A percentile compares a stretch with the other conserved stretches of the same genome.
These are phyloP conservation scores for Beauveria sp. DNA, from an alignment of 2,329 filamentous ascomycete species.

Conservation along the genomic window DNA sequence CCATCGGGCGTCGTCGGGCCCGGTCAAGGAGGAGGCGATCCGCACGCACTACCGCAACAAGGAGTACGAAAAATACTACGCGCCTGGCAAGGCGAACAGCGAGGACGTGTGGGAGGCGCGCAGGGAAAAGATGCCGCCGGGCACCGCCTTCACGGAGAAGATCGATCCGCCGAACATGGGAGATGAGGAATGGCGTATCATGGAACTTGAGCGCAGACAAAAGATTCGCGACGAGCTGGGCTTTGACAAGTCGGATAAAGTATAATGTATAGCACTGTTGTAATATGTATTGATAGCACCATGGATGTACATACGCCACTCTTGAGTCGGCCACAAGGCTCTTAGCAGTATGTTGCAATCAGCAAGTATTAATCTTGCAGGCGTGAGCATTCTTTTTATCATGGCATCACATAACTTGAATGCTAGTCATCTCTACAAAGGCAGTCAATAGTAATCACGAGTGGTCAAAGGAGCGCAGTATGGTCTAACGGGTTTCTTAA, in stretches of 20 bases:
- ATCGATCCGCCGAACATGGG: conserved; percentile 30
- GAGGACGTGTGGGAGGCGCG: conserved; percentile 86
- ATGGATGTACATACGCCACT: background rate
- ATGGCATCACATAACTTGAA: too few relatives aligned
- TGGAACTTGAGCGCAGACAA: conserved; percentile 26
- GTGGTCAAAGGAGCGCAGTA: background rate
- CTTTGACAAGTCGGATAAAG: conserved; percentile 15
- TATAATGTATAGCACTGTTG: background rate
- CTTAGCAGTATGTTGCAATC: too few relatives aligned
- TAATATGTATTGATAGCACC: background rate
- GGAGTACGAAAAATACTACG: conserved; percentile 59
- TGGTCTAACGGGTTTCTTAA: conserved; percentile 9
- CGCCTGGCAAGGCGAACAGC: conserved; percentile 57
- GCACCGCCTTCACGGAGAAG: conserved; percentile 35
- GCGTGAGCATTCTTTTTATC: background rate
- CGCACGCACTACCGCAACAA: conserved; percentile 61
- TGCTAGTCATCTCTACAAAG: background rate
- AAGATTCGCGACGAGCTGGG: conserved; percentile 27
- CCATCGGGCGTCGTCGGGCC: conserved; percentile 54
- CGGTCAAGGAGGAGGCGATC: conserved; percentile 54
- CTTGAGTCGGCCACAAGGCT: background rate
- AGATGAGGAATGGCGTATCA: conserved; percentile 37
- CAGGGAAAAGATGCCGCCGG: conserved; percentile 47
- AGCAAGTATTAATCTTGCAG: too few relatives aligned
- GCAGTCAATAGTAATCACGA: too few relatives aligned